Base-by-base conservation (phyloP, 2,329 filamentous ascomycete species). In the Fusarium palustre region DNA sequence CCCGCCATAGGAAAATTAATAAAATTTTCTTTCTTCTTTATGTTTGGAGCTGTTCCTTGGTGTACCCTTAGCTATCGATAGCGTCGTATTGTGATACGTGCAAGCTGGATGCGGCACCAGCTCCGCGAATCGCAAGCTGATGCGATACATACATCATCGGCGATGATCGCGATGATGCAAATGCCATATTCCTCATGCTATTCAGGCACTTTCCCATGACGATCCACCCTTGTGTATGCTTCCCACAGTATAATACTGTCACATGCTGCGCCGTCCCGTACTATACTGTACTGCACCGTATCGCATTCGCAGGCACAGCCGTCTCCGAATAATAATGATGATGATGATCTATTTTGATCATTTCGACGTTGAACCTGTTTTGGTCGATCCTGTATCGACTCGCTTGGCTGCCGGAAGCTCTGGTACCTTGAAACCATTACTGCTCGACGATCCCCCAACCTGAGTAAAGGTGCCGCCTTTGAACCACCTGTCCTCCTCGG, bases 391-490 rank as follows among this genome's bases (percentile, higher is more conserved):
- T 31, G 78, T 79, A 33, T 79, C 75, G 38, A 90, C 82, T 79
- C 89, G 94, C 83, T 97, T 97, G 55, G 82, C 86, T 28, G 87
- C 82, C 18, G 93, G 93, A 70, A 95, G 77, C 4, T 86, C 86
- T 18, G 95, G 94, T 39, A 97, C 91, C 80, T 94, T 97, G 86
- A 97, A 97, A 1, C 88, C 91, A 13, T 84, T 88, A 52, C 85
- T 76, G 52, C 69, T 69, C 67, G 88, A 88, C 25, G 76, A 76
- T 13, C 76, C 78, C 16, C 89, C 89, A 58, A 97, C 87, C 79
- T 97, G 94, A 11, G 96, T 97, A 76, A 99, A 99, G 0, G 93
- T 94, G n/a, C 96, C 96, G 47, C 93, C 92, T 80, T 96, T 97
- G 84, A 99, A 99, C 91, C 94, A 99, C 38, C 93, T 86, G 77